Base-by-base conservation (phyloP, 805 yeast species). In the Hemisphaericaspora nanyangensis region DNA sequence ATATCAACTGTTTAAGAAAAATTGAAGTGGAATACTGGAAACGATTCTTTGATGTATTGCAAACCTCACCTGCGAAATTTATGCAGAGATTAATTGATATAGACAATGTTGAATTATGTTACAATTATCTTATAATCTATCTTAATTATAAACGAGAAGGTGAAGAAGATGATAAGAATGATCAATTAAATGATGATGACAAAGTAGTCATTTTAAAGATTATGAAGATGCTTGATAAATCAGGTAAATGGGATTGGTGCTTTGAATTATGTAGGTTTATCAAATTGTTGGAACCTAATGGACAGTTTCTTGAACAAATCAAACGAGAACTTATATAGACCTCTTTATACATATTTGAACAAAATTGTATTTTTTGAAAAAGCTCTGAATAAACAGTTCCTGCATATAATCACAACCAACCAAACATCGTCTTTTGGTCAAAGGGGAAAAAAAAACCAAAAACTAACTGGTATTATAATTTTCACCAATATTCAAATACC, bases 21-120 rank as follows among this genome's bases (percentile, higher is more conserved):
- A 78, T 77, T 12, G 85, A 79, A 49, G 66, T 72, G 35, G 68
- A 63, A 29, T 74, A 73, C 50, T 79, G 85, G 85, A 37, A 56
- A 4, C 54, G 52, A n/a, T 75, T 76, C 40, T 77, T 77, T 49
- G 46, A 53, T 3, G 58, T 65, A 17, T 52, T 72, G 17, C 51
- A 61, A 3, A 61, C 65, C 25, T 63, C 70, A 0, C 82, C 81
- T 2, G 59, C 73, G 12, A 61, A 63, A 17, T 60, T 73, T 35
- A 66, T 74, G 68, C 57, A 66, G 34, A 56, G 68, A 27, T 52
- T 68, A 20, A 60, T 75, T 31, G 59, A 63, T 6, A 54, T 60
- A 15, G 56, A 59, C 10, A 65, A 74, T 40, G 77, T 71, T 34
- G 70, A 65, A 39, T 52, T 76, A 29, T 70, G 77, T 43, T 76